phyloP scores from a whole-genome alignment of 129 eudicot genomes.

The Centella asiatica region DNA sequence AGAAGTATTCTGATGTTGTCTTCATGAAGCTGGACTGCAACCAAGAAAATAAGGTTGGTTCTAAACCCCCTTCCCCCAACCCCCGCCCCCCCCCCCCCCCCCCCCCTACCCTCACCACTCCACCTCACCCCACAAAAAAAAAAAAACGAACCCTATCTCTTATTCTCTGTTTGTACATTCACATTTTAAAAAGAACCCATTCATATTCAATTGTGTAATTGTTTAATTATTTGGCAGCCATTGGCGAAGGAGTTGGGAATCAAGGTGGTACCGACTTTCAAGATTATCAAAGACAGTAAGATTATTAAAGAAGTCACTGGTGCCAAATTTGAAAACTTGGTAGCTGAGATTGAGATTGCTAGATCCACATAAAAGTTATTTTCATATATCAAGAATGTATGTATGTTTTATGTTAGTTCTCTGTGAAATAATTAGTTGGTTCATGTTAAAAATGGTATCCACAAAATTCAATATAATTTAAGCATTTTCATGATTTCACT shows the following conservation, averaged over 20 bases:
- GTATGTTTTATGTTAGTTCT: slow-evolving; percentile 14
- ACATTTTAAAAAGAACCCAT: background rate
- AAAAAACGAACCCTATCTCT: too few species aligned
- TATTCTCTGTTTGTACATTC: background rate
- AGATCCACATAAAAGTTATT: slow-evolving; percentile 36
- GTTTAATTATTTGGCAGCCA: slow-evolving; percentile 36
- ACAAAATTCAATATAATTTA: too few species aligned
- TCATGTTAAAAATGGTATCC: background rate
- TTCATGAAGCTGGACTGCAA: slow-evolving; percentile 88
- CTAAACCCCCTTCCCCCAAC: background rate
- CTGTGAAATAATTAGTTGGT: background rate
- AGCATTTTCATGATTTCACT: too few species aligned
- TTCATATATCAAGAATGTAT: background rate
- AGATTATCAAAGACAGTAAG: slow-evolving; percentile 67
- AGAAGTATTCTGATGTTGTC: slow-evolving; percentile 59
- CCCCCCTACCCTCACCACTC: background rate
- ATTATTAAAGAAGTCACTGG: slow-evolving; percentile 82
- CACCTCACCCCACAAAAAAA: background rate
- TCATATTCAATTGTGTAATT: background rate
- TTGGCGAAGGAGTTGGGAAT: slow-evolving; percentile 91
- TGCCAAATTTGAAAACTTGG: slow-evolving; percentile 67
- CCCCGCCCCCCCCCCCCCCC: background rate
- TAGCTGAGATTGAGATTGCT: slow-evolving; percentile 56
- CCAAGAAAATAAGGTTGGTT: slow-evolving; percentile 68
- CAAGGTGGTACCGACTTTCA: slow-evolving; percentile 91